Evolutionary conservation across 2,329 filamentous ascomycete genomes (phyloP).

Genomic region (Domatiomyces globalis): DNA sequence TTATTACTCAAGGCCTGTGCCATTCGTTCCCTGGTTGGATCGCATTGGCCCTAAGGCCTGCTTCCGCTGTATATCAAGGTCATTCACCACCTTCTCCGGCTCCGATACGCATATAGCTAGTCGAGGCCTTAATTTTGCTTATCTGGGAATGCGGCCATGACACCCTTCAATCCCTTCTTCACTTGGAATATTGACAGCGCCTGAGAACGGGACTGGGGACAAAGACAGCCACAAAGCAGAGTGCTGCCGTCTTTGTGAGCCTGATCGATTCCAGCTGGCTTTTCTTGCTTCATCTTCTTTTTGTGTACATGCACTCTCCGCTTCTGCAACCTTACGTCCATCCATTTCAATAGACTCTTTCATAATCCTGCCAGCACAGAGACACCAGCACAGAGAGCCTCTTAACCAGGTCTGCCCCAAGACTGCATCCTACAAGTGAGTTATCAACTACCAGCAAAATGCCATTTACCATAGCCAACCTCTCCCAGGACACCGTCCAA

Average conservation of each 20-base stretch:
- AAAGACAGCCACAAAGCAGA: background rate
- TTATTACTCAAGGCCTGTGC: background rate
- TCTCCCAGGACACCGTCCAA: background rate
- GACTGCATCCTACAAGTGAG: background rate
- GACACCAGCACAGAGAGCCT: too few species aligned
- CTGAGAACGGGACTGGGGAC: background rate
- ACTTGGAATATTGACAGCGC: background rate
- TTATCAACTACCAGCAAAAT: background rate
- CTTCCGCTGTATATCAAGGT: background rate
- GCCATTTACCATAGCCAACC: background rate
- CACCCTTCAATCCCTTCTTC: background rate
- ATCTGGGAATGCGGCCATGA: background rate
- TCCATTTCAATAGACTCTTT: background rate
- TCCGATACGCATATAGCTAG: background rate
- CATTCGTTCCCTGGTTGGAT: background rate
- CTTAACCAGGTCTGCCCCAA: background rate
- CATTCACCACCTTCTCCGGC: background rate
- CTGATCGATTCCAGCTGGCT: background rate
- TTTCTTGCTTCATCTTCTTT: background rate
- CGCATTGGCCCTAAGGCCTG: background rate
- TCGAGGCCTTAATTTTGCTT: background rate
- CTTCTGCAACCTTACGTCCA: background rate
- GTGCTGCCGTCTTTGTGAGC: background rate
- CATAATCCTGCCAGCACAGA: background rate
- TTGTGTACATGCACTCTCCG: background rate